Percentiles rank a stretch among this genome's conserved stretches.
Conservation (phyloP, 306 rosid species). For the Vigna angularis region DNA sequence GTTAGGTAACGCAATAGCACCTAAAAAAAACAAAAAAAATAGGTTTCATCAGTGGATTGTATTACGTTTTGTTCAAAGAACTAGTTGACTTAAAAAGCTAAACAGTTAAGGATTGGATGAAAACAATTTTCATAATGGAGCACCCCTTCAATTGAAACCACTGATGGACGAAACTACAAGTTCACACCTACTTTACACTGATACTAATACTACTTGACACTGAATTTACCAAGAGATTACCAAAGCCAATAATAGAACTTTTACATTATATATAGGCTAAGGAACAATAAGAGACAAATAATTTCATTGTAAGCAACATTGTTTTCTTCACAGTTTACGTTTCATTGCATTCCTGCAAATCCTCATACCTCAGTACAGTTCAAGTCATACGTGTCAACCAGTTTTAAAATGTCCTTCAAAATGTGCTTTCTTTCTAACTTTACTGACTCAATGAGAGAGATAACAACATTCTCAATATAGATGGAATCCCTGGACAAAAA, state of each 20-base stretch:
- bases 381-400: slow-evolving; percentile 84
- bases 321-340: slow-evolving; percentile 30
- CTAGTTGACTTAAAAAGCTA: slow-evolving; percentile 30
- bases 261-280: slow-evolving; percentile 24
- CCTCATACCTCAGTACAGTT: slow-evolving; percentile 72
- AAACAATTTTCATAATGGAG: slow-evolving; percentile 22
- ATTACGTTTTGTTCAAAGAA: slow-evolving; percentile 3
- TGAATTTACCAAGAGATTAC: slow-evolving; percentile 28
- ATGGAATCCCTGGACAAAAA: slow-evolving; percentile 80
- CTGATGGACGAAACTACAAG: slow-evolving; percentile 32
- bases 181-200: slow-evolving; percentile 21
- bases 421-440: slow-evolving; percentile 78
- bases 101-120: slow-evolving; percentile 16
- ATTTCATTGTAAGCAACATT: background rate
- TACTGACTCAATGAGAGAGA: slow-evolving; percentile 80
- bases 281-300: slow-evolving; percentile 31
- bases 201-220: slow-evolving; percentile 33
- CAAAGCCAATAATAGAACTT: slow-evolving; percentile 16
- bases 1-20: slow-evolving; percentile 71
- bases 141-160: slow-evolving; percentile 25
- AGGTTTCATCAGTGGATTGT: slow-evolving; percentile 26
- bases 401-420: slow-evolving; percentile 73
- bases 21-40: slow-evolving; percentile 62
- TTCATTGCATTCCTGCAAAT: slow-evolving; percentile 37
- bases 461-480: slow-evolving; percentile 72